These are phyloP conservation scores for Botryosphaeria agaves DNA, from an alignment of 2,329 filamentous ascomycete genomes.

Conservation along the genomic window DNA sequence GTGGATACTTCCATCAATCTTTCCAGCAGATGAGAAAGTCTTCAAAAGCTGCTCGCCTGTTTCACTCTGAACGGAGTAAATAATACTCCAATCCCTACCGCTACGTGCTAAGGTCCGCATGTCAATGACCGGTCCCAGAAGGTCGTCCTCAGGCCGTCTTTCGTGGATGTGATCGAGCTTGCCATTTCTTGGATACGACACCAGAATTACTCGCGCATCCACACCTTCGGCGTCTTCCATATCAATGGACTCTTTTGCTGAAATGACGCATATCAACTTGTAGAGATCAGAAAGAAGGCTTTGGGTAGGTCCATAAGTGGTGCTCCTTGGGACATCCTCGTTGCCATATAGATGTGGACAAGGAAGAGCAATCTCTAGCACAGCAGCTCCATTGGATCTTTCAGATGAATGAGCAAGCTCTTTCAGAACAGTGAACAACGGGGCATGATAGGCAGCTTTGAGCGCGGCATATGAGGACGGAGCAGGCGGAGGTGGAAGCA, in stretches of 20 bases:
- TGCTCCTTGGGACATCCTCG: conserved; percentile 31
- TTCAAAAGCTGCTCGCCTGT: conserved; percentile 41
- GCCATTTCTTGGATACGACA: conserved; percentile 38
- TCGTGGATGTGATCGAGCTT: conserved; percentile 9
- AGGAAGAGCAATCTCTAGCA: conserved; percentile 44
- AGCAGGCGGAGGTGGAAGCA: conserved; percentile 26
- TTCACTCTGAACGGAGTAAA: conserved; percentile 52
- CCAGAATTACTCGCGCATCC: conserved; percentile 56
- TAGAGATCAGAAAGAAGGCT: conserved; percentile 62
- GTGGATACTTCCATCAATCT: conserved; percentile 13
- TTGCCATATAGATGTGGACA: conserved; percentile 41
- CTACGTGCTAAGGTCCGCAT: conserved; percentile 28
- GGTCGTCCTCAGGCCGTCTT: conserved; percentile 7
- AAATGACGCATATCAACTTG: conserved; percentile 57
- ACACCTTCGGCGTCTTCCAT: conserved; percentile 52
- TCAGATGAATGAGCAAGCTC: conserved; percentile 18
- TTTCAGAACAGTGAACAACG: conserved; percentile 23
- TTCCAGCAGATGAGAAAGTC: conserved; percentile 20
- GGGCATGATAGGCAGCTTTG: conserved; percentile 24
- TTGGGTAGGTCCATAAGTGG: conserved; percentile 52
- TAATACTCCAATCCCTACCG: conserved; percentile 40
- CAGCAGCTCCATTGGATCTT: conserved; percentile 16
- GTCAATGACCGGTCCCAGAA: conserved; percentile 31
- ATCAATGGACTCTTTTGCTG: conserved; percentile 44
- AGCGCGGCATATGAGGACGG: conserved; percentile 20